Evolutionary conservation across 768 basidiomycete species (phyloP), one percentile per base, ranked within the genome.

Genomic region (Podaxis mareebaensis): DNA sequence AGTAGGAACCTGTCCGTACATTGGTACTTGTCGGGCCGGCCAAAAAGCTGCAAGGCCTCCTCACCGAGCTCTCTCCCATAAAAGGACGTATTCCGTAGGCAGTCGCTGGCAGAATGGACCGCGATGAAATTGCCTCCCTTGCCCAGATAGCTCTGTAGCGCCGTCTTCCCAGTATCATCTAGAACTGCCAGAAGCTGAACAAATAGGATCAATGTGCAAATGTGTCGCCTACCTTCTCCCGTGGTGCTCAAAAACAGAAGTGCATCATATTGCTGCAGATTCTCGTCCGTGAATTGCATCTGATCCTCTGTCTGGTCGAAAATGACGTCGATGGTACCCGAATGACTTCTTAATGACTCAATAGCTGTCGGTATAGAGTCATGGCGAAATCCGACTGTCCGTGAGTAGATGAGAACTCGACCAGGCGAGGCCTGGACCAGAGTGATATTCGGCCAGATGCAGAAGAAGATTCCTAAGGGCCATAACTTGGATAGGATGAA

Each of bases 291-390:
- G 74, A 92, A 92, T 64, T 74, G 73, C 0, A 67, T 66, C 64
- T 73, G 73, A 63, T 91, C 88, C 69, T 92, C 91, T 2, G 89
- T 87, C 60, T 85, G 79, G 54, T 85, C 84, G 63, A 92, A 90
- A 24, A 76, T 56, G 56, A 86, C 77, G 64, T 84, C 76, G 61
- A 87, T 82, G 0, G 73, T 68, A n/a, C 75, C 62, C 2, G 79
- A 80, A 24, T 76, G 78, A 1, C 76, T 71, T 61, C 81, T 80
- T 44, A 92, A 73, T 0, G 82, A 83, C 48, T 82, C 73, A 28
- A 90, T 83, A 3, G 90, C 89, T 1, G 85, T 83, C 0, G 90
- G 90, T 61, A 92, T 92, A 3, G 87, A 89, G 64, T 91, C 90
- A 68, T 93, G 91, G 63, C 89, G 78, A 72, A 82, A 93, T 4